Evolutionary conservation across 2,329 filamentous ascomycete species (phyloP).

Genomic region (Sclerotinia sclerotiorum): DNA sequence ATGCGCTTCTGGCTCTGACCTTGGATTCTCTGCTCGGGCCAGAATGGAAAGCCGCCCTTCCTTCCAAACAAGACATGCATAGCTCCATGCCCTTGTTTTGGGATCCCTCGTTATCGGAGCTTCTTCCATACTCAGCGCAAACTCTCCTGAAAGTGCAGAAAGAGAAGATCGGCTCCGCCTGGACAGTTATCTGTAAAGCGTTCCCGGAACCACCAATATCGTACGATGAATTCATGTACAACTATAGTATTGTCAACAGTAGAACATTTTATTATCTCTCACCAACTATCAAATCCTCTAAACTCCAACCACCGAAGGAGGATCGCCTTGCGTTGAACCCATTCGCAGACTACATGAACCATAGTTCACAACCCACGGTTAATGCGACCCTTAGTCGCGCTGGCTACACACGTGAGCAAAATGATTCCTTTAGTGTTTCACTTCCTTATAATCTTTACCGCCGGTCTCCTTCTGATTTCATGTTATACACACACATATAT

Average conservation of each 20-base stretch:
- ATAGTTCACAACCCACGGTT: slow-evolving; percentile 42
- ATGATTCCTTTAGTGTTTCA: background rate
- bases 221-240: slow-evolving; percentile 50
- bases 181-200: slow-evolving; percentile 45
- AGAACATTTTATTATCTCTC: slow-evolving; percentile 58
- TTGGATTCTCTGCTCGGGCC: slow-evolving; percentile 52
- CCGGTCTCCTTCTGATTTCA: background rate
- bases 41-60: slow-evolving; percentile 68
- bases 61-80: slow-evolving; percentile 59
- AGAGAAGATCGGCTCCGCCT: slow-evolving; percentile 52
- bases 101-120: slow-evolving; percentile 44
- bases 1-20: slow-evolving; percentile 71
- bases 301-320: slow-evolving; percentile 46
- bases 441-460: background rate
- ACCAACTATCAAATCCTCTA: slow-evolving; percentile 35
- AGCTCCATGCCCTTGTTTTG: slow-evolving; percentile 58
- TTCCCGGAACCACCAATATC: slow-evolving; percentile 43
- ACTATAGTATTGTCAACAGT: slow-evolving; percentile 62
- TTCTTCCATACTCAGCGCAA: slow-evolving; percentile 48
- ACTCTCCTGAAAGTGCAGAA: slow-evolving; percentile 56
- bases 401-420: slow-evolving; percentile 48
- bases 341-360: slow-evolving; percentile 71
- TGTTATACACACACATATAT: too few species aligned
- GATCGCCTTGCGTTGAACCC: slow-evolving; percentile 71
- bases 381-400: slow-evolving; percentile 50